phyloP scores from a whole-genome alignment of 352 stramenopile genomes.

The Aphanomyces cochlioides region DNA sequence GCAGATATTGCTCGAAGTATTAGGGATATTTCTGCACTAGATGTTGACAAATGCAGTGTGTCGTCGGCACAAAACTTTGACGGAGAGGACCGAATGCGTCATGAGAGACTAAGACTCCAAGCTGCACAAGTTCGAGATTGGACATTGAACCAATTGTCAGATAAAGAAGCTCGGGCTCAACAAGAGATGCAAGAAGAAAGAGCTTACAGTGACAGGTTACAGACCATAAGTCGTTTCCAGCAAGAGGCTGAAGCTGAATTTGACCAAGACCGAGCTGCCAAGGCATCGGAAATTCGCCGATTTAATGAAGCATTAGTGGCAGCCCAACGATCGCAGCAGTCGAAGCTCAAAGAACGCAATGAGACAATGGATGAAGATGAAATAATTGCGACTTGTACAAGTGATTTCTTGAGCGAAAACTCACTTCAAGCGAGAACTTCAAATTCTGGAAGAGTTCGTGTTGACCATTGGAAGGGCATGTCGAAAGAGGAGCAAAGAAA shows the following conservation, averaged over 20 bases:
- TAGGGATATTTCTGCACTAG: constrained; percentile 8
- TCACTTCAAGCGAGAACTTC: constrained; percentile 45
- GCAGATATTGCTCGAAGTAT: constrained; percentile 53
- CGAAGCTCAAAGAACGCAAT: constrained; percentile 44
- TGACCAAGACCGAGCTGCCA: constrained; percentile 54
- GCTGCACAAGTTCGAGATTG: constrained; percentile 67
- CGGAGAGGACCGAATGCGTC: constrained; percentile 52
- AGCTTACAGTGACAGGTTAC: constrained; percentile 13
- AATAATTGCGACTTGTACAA: constrained; percentile 54
- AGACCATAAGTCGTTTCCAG: constrained; percentile 30
- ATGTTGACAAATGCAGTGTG: constrained; percentile 36
- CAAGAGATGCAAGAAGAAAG: constrained; percentile 30
- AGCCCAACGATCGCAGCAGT: constrained; percentile 55
- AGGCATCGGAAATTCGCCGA: constrained; percentile 40
- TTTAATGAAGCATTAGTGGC: constrained; percentile 33
- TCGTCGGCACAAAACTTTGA: constrained; percentile 67
- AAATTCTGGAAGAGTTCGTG: constrained; percentile 50
- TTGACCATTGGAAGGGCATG: constrained; percentile 79
- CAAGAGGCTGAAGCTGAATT: constrained; percentile 42
- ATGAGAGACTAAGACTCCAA: constrained; percentile 61
- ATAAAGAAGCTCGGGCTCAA: constrained; percentile 43
- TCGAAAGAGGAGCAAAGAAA: constrained; percentile 54
- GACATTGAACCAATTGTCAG: constrained; percentile 52
- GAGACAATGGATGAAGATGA: constrained; percentile 46
- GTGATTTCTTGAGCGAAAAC: constrained; percentile 71